A percentile compares a stretch with the other conserved stretches of the same genome.
phyloP scores from a whole-genome alignment of 1,284 basidiomycete species.

The Ustanciosporium gigantosporum region DNA sequence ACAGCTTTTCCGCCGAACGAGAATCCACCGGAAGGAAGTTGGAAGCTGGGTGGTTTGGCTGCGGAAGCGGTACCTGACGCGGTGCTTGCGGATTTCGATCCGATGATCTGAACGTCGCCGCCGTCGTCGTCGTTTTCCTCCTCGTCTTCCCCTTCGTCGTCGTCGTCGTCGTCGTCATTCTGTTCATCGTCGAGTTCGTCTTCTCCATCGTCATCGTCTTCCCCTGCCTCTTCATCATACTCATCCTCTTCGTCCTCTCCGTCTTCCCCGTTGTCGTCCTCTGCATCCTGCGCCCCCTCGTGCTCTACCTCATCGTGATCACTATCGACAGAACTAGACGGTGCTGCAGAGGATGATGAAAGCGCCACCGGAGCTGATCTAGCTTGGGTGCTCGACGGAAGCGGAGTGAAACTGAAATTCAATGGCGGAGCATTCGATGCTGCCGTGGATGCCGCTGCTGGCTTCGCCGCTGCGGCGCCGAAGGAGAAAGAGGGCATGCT shows the following conservation, averaged over 20 bases:
- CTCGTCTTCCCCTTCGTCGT: not conserved
- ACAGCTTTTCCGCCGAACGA: constrained; percentile 34
- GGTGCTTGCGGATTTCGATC: constrained; percentile 9
- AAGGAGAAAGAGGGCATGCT: constrained; percentile 25
- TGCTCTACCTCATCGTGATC: constrained; percentile 5
- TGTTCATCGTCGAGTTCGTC: constrained; percentile 7
- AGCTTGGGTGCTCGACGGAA: too few species aligned
- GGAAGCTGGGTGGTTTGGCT: constrained; percentile 20
- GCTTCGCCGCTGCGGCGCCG: constrained; percentile 4
- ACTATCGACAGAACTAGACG: constrained; percentile 1
- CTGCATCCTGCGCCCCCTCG: not conserved
- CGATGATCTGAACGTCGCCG: constrained; percentile 11
- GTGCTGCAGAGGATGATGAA: constrained; percentile 13
- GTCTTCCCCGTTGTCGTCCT: constrained; percentile 6
- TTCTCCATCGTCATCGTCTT: constrained; percentile 12
- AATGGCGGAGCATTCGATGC: too few species aligned
- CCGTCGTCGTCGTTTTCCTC: constrained; percentile 17
- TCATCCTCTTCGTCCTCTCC: constrained; percentile 11
- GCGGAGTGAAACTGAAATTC: too few species aligned
- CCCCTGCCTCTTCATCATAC: constrained; percentile 6
- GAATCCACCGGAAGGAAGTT: constrained; percentile 26
- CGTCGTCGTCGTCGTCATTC: constrained; percentile 5
- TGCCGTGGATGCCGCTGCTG: too few species aligned
- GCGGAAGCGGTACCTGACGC: not conserved
- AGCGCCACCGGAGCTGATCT: too few species aligned